Conservation (phyloP, 306 rosid species). For the Echinosophora koreensis region DNA sequence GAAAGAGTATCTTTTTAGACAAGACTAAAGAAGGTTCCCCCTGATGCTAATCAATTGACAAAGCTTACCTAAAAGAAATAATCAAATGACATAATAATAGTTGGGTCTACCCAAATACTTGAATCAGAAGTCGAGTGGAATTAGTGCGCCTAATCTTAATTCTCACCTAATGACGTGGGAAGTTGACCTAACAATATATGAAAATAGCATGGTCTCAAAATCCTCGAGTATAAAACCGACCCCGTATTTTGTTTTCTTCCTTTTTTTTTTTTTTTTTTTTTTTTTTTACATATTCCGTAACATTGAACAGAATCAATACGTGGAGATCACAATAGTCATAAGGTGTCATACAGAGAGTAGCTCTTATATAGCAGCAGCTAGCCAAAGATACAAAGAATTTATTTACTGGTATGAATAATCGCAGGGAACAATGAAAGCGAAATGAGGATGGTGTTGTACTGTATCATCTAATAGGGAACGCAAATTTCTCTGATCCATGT, state of each 20-base stretch:
- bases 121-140: constrained; percentile 48
- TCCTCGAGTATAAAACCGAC: background rate
- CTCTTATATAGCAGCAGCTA: background rate
- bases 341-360: background rate
- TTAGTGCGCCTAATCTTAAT: constrained; percentile 32
- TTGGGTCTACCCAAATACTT: constrained; percentile 15
- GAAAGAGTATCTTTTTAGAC: constrained; percentile 15
- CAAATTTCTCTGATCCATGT: constrained; percentile 44
- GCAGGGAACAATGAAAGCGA: constrained; percentile 40
- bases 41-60: constrained; percentile 1
- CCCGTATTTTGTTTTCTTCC: constrained; percentile 23
- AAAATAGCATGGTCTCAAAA: constrained; percentile 6
- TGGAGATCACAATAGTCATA: constrained; percentile 24
- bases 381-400: background rate
- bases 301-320: constrained; percentile 13
- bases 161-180: constrained; percentile 51
- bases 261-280: background rate
- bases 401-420: constrained; percentile 28
- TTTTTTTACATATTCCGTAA: too few relatives aligned
- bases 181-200: constrained; percentile 47
- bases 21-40: constrained; percentile 1
- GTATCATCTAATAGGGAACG: constrained; percentile 24
- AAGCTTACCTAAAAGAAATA: constrained; percentile 26
- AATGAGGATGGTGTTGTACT: constrained; percentile 10
- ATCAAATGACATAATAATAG: constrained; percentile 8